phyloP scores from a whole-genome alignment of 345 rosid genomes.

The Turnera subulata region DNA sequence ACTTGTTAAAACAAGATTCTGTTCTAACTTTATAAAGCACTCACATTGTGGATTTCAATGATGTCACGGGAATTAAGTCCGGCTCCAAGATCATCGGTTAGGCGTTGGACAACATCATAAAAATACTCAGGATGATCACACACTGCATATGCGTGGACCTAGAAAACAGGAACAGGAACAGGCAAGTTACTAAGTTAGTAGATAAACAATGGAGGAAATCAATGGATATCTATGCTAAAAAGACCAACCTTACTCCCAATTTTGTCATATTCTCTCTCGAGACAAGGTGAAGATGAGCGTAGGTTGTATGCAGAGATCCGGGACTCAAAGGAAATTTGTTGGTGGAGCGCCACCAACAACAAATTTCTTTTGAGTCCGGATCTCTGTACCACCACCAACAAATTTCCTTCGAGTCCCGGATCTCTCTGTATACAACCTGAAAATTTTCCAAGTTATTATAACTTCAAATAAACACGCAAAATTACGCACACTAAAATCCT shows the following conservation, averaged over 20 bases:
- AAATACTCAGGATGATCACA: conserved; percentile 94
- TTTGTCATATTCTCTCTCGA: conserved; percentile 79
- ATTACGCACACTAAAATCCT: no score
- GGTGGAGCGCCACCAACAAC: no score
- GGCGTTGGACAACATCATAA: conserved; percentile 74
- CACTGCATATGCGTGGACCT: conserved; percentile 94
- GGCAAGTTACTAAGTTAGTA: no score
- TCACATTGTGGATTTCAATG: conserved; percentile 63
- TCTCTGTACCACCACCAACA: conserved; percentile 80
- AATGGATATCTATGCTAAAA: no score
- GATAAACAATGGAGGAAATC: no score
- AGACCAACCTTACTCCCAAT: conserved; percentile 80
- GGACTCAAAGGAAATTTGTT: no score
- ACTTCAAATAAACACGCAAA: no score
- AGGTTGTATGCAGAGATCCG: no score
- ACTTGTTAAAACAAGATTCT: no score
- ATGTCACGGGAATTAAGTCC: conserved; percentile 66
- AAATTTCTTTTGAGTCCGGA: no score
- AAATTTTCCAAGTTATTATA: no score
- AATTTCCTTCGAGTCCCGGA: conserved; percentile 88
- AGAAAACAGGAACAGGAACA: conserved; percentile 20
- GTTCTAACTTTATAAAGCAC: conserved; percentile 16
- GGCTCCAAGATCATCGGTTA: conserved; percentile 73
- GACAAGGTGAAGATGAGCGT: conserved; percentile 76
- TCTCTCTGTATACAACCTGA: conserved; percentile 76